These are phyloP conservation scores for Exophiala phaeomuriformis DNA, from an alignment of 2,329 filamentous ascomycete species.

Conservation along the genomic window DNA sequence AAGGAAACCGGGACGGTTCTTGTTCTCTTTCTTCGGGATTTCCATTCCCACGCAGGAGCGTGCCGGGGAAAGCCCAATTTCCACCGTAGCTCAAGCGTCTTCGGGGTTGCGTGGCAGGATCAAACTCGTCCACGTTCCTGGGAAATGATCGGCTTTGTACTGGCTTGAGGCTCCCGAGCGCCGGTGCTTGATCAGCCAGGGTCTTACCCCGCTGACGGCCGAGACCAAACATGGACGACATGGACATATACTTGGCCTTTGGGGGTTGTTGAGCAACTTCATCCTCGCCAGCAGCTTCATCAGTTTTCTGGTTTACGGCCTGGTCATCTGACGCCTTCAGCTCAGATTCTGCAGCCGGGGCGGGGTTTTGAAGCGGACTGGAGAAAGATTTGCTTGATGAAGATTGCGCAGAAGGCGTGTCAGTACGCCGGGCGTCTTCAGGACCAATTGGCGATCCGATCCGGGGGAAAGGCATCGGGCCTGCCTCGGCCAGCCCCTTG, in stretches of 20 bases:
- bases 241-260: slow-evolving; percentile 22
- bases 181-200: slow-evolving; percentile 50
- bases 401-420: slow-evolving; percentile 41
- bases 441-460: slow-evolving; percentile 19
- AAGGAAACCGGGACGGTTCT: slow-evolving; percentile 30
- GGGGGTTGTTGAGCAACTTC: slow-evolving; percentile 15
- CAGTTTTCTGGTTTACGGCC: slow-evolving; percentile 17
- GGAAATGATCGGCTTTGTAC: slow-evolving; percentile 60
- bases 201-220: slow-evolving; percentile 57
- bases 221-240: slow-evolving; percentile 48
- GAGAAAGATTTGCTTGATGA: slow-evolving; percentile 41
- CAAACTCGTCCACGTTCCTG: slow-evolving; percentile 46
- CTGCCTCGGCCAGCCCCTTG: slow-evolving; percentile 6
- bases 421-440: slow-evolving; percentile 31
- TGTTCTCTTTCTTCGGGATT: slow-evolving; percentile 30
- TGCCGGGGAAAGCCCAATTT: slow-evolving; percentile 46
- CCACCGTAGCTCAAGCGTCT: slow-evolving; percentile 53
- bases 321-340: slow-evolving; percentile 31
- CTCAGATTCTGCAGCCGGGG: slow-evolving; percentile 34
- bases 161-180: slow-evolving; percentile 51
- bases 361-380: slow-evolving; percentile 40
- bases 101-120: slow-evolving; percentile 42
- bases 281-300: slow-evolving; percentile 1
- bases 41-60: slow-evolving; percentile 38
- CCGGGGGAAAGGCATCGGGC: slow-evolving; percentile 17